phyloP scores from a whole-genome alignment of 805 yeast genomes.

The Hanseniaspora pseudoguilliermondii region DNA sequence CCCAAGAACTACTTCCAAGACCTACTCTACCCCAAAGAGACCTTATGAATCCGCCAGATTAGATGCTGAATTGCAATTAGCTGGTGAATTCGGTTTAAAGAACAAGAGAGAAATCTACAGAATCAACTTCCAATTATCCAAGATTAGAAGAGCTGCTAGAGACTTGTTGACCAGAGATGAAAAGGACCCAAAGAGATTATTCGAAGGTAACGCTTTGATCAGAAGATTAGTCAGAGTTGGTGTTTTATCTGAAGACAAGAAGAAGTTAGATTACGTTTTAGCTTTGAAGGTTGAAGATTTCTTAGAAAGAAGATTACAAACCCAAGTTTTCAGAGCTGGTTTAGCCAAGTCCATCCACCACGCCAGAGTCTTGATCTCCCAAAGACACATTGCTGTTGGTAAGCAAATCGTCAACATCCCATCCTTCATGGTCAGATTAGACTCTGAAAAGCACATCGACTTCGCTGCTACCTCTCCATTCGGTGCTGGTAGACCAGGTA shows the following conservation, averaged over 20 bases:
- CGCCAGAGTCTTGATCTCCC: conserved; percentile 96
- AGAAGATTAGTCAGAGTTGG: conserved; percentile 99
- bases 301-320: conserved; percentile 99
- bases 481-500: conserved; percentile 99
- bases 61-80: conserved; percentile 97
- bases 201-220: conserved; percentile 99
- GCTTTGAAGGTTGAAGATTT: conserved; percentile 97
- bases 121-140: conserved; percentile 97
- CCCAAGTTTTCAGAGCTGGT: conserved; percentile 99
- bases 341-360: conserved; percentile 99
- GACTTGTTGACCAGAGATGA: conserved; percentile 99
- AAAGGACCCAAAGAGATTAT: conserved; percentile 99
- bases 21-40: conserved; percentile 98
- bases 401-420: conserved; percentile 98
- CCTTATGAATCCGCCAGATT: conserved; percentile 99
- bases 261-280: conserved; percentile 99
- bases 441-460: conserved; percentile 99
- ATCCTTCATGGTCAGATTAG: conserved; percentile 98
- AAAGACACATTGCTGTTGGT: conserved; percentile 99
- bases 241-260: conserved; percentile 97
- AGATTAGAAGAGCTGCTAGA: conserved; percentile 99
- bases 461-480: conserved; percentile 97
- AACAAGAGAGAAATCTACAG: conserved; percentile 99
- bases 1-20: conserved; percentile 98
- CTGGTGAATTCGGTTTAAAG: conserved; percentile 99